Conservation (phyloP, 257 asterid species). For the Solanum chilense region DNA sequence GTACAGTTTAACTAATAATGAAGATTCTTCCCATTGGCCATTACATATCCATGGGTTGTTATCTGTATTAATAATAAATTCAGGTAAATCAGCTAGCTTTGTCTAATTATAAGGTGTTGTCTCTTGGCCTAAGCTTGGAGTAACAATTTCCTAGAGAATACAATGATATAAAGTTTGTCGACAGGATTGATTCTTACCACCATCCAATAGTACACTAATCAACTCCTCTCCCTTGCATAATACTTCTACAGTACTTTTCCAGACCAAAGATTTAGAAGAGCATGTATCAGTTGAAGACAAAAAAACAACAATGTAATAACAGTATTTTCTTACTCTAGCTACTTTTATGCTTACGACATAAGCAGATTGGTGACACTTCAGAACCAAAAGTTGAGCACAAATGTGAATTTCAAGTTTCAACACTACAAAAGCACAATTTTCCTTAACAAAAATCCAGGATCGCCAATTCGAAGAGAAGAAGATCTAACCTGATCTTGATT, state of each 20-base stretch:
- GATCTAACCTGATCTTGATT: constrained; percentile 61
- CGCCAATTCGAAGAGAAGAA: constrained; percentile 1
- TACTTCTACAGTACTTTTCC: not conserved
- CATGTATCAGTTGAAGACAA: not conserved
- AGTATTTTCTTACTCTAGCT: not conserved
- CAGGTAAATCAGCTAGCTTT: not conserved
- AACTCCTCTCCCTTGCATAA: not conserved
- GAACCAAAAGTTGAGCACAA: not conserved
- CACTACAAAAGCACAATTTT: not conserved
- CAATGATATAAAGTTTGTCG: not conserved
- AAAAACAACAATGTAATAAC: not conserved
- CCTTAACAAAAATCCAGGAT: not conserved
- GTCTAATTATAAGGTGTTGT: not conserved
- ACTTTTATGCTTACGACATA: not conserved
- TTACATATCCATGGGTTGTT: not conserved
- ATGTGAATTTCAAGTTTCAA: not conserved
- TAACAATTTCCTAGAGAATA: not conserved
- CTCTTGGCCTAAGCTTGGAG: not conserved
- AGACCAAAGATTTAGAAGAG: not conserved
- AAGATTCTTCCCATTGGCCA: not conserved
- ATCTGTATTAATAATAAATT: not conserved
- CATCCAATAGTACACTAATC: not conserved
- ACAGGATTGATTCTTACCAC: not conserved
- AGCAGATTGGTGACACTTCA: not conserved
- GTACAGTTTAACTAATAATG: not conserved